A percentile compares a stretch with the other conserved stretches of the same genome.
phyloP scores from a whole-genome alignment of 208 protist genomes.

The Acanthamoeba culbertsoni region DNA sequence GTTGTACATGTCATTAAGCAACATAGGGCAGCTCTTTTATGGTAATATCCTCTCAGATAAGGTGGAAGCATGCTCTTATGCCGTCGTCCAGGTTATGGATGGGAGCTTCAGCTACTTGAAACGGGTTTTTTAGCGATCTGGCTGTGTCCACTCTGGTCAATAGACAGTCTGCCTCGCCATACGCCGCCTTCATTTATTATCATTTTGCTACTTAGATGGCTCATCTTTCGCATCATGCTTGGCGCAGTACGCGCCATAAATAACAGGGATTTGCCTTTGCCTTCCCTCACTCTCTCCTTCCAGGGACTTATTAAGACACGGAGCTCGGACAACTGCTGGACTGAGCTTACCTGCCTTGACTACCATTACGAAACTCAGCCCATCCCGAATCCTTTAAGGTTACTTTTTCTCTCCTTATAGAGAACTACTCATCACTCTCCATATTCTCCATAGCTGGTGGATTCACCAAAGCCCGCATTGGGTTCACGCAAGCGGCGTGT shows the following conservation, averaged over 20 bases:
- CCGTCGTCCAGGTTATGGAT: background rate
- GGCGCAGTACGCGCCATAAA: background rate
- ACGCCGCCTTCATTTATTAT: background rate
- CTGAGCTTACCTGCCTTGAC: background rate
- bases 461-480: background rate
- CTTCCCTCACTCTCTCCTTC: too few species aligned
- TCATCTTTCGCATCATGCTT: background rate
- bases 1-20: background rate
- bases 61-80: too few species aligned
- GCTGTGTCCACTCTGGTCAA: background rate
- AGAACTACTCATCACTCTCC: background rate
- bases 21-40: background rate
- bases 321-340: background rate
- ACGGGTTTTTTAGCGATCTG: background rate
- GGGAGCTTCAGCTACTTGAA: background rate
- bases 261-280: background rate
- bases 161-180: background rate
- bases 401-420: background rate
- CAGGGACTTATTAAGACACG: background rate
- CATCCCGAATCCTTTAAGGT: background rate
- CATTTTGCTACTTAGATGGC: background rate
- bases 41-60: background rate
- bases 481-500: background rate
- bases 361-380: background rate
- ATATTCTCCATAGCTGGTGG: background rate